Base-by-base conservation (phyloP, 441 rosid species). In the Dalechampia spathulata region DNA sequence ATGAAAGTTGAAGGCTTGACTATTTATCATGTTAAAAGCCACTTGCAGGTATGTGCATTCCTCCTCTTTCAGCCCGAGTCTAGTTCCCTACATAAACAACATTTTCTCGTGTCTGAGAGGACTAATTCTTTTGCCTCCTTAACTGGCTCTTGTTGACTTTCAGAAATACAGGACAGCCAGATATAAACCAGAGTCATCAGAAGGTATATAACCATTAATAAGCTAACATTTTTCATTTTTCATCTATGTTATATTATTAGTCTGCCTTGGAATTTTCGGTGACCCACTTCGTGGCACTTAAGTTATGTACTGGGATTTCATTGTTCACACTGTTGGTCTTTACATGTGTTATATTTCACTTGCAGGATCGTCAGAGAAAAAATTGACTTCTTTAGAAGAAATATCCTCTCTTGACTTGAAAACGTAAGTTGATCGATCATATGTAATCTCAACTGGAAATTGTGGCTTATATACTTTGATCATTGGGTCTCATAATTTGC, bases 81-180 rank as follows among this genome's bases (percentile, higher is more conserved):
- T 45, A 30, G 26, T 63, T 58, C 52, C 25, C 2, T 51, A 3
- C 37, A 37, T 49, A 42, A 66, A 37, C 40, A n/a, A 37, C 41
- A 26, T 28, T 21, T 37, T 49, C 37, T 17, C n/a, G 22, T 27
- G 19, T 44, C 34, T 52, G 21, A 43, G 34, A 55, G 57, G n/a
- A n/a, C n/a, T n/a, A 56, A 54, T 55, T 36, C 50, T 9, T 55
- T 59, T 51, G 23, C 23, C 16, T 6, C 52, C 17, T 51, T 74
- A 65, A 68, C 39, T 25, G 50, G 60, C 75, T 37, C 60, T 75
- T 30, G 32, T 60, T 71, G 43, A 57, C 72, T 65, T 72, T 75
- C 90, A 90, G 97, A 90, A 90, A 61, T 90, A 90, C 73, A 81
- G 95, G 79, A 86, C 93, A 8, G 90, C 95, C 48, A 81, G 91